These are phyloP conservation scores for Dothiorella sarmentorum DNA, from an alignment of 2,329 filamentous ascomycete genomes.

Conservation along the genomic window DNA sequence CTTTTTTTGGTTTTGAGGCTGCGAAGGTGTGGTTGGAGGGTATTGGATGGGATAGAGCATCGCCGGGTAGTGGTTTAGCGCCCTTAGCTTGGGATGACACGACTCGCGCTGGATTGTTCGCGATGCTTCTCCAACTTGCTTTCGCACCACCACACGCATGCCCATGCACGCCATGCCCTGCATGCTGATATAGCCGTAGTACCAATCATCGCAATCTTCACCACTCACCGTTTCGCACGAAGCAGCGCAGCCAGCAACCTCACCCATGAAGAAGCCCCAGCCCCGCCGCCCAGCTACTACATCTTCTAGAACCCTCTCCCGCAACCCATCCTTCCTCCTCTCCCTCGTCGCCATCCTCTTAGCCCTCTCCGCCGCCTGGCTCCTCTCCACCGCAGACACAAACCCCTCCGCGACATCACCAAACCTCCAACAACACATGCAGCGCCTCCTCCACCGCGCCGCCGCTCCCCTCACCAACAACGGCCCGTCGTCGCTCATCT, in stretches of 20 bases:
- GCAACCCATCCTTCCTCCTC: neutral
- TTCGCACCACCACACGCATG: neutral
- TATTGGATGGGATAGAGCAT: too few species aligned
- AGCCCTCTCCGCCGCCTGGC: neutral
- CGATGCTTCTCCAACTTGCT: neutral
- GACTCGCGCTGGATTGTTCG: neutral
- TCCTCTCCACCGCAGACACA: neutral
- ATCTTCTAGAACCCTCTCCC: constrained; percentile 8
- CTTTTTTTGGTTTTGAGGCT: too few species aligned
- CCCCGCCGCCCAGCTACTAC: neutral
- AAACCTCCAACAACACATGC: constrained; percentile 10
- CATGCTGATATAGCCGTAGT: neutral
- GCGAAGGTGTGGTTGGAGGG: too few species aligned
- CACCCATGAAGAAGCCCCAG: neutral
- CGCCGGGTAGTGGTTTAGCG: neutral
- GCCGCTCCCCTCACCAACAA: neutral
- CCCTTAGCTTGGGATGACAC: neutral
- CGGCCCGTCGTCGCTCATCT: neutral
- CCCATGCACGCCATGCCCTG: neutral
- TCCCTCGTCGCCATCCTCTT: neutral
- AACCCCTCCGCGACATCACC: neutral
- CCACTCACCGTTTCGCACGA: neutral
- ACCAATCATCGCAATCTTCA: neutral
- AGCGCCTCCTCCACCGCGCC: neutral
- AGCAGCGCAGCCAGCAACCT: neutral